Percentiles rank a stretch among this genome's conserved stretches.
Conservation (phyloP, 208 protist species). For the Trypanosoma platydactyli region DNA sequence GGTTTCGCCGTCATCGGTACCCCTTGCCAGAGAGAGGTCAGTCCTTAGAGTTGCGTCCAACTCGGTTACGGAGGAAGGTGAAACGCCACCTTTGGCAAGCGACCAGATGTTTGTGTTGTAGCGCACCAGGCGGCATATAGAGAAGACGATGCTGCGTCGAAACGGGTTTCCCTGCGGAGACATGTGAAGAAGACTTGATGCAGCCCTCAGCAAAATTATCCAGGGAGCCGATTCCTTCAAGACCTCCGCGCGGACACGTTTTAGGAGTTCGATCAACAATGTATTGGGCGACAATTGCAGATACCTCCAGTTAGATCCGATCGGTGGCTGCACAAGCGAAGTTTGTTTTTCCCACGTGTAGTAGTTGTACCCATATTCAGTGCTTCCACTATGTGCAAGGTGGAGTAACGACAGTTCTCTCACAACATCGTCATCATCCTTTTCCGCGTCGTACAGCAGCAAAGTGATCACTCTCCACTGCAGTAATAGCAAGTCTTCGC, state of each 20-base stretch:
- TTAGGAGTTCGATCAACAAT: conserved; percentile 25
- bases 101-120: conserved; percentile 28
- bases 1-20: background rate
- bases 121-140: conserved; percentile 27
- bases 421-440: conserved; percentile 27
- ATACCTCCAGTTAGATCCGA: conserved; percentile 21
- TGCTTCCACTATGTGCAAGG: conserved; percentile 20
- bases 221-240: conserved; percentile 29
- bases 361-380: conserved; percentile 18
- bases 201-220: conserved; percentile 28
- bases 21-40: background rate
- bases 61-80: conserved; percentile 13
- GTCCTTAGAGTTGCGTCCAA: conserved; percentile 18
- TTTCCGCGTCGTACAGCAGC: conserved; percentile 28
- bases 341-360: conserved; percentile 18
- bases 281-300: conserved; percentile 20
- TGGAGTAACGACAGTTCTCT: conserved; percentile 28
- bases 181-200: conserved; percentile 20
- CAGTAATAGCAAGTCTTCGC: conserved; percentile 24
- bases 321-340: conserved; percentile 8
- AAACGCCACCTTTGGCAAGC: conserved; percentile 22
- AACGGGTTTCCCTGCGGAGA: background rate
- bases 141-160: conserved; percentile 11
- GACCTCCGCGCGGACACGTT: background rate
- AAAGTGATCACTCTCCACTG: conserved; percentile 26